These are phyloP conservation scores for Paramecium bursaria DNA, from an alignment of 73 alveolate genomes.

Conservation along the genomic window DNA sequence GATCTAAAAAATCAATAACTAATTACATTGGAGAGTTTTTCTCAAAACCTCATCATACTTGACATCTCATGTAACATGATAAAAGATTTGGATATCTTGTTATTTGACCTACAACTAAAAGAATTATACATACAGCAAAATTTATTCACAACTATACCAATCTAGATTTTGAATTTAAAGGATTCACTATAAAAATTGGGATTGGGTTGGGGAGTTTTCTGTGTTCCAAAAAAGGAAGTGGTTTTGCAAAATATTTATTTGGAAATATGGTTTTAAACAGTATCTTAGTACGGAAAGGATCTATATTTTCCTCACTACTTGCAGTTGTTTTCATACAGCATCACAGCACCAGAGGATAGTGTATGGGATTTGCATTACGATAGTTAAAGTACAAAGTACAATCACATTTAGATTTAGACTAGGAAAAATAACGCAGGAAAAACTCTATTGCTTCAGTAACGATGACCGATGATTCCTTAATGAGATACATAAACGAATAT, in stretches of 20 bases:
- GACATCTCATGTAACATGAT: background rate
- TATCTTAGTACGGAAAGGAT: background rate
- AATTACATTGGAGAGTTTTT: no score
- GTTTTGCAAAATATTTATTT: background rate
- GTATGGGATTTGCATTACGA: conserved; percentile 2
- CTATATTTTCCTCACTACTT: conserved; percentile 5
- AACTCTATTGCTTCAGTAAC: conserved; percentile 8
- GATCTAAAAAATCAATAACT: no score
- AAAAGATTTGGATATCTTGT: background rate
- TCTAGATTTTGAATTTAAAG: background rate
- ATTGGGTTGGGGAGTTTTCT: conserved; percentile 45
- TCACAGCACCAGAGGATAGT: background rate
- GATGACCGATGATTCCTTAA: background rate
- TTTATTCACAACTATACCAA: conserved; percentile 14
- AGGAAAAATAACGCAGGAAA: conserved; percentile 1
- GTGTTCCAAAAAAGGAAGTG: background rate
- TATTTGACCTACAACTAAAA: background rate
- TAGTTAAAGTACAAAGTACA: conserved; percentile 52
- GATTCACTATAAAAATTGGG: background rate
- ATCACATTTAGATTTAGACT: background rate
- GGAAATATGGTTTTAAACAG: background rate
- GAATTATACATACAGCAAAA: conserved; percentile 11
- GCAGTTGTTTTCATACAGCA: background rate
- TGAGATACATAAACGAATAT: conserved; percentile 24
- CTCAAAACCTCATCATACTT: no score